A percentile compares a stretch with the other conserved stretches of the same genome.
These are phyloP conservation scores for Fusarium hostae DNA, from an alignment of 2,329 filamentous ascomycete species.

Conservation along the genomic window DNA sequence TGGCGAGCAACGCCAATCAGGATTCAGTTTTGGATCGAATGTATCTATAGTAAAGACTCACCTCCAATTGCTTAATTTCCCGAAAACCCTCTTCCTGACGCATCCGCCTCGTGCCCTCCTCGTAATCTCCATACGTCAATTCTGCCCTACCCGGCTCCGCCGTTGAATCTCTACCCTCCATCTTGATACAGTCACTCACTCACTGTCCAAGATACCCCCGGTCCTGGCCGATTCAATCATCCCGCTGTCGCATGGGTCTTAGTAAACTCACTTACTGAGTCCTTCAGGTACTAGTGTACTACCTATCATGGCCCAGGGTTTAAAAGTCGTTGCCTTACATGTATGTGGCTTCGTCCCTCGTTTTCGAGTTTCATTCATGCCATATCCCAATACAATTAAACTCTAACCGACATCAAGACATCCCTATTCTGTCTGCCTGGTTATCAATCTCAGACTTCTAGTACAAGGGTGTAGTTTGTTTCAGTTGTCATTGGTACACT, in stretches of 20 bases:
- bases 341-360: constrained; percentile 36
- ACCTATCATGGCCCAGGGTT: constrained; percentile 26
- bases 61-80: constrained; percentile 15
- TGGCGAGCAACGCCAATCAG: neutral
- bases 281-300: constrained; percentile 27
- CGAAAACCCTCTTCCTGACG: constrained; percentile 1
- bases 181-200: constrained; percentile 17
- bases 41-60: constrained; percentile 10
- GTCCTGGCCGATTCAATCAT: constrained; percentile 39
- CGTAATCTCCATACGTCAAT: constrained; percentile 40
- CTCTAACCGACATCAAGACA: constrained; percentile 4
- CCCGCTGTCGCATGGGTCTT: constrained; percentile 40
- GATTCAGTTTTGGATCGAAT: neutral
- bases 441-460: neutral
- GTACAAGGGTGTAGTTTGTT: neutral
- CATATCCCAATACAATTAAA: constrained; percentile 17
- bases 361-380: constrained; percentile 19
- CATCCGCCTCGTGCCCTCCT: constrained; percentile 34
- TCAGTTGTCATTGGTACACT: neutral
- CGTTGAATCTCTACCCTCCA: constrained; percentile 18
- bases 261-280: constrained; percentile 9
- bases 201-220: constrained; percentile 21
- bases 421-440: constrained; percentile 14
- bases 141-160: constrained; percentile 40
- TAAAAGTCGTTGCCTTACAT: constrained; percentile 36